phyloP scores from a whole-genome alignment of 2,329 filamentous ascomycete species.

The Dactylellina sp. region DNA sequence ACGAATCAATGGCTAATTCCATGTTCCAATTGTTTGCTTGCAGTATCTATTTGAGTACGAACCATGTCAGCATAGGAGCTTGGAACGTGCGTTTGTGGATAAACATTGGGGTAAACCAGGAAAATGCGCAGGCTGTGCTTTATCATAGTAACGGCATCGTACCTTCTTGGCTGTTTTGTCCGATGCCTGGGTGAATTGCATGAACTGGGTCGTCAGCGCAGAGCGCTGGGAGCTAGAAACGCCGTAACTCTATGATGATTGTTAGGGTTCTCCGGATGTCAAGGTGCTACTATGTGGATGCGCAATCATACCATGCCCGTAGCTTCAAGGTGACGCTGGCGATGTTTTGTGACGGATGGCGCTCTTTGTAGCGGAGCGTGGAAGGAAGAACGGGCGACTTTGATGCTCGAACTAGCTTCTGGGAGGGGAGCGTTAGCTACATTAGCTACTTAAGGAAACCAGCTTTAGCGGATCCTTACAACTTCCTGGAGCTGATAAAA shows the following conservation, averaged over 20 bases:
- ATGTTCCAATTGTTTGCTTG: constrained; percentile 63
- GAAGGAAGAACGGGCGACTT: neutral
- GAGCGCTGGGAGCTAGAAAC: constrained; percentile 57
- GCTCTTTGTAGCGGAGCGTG: neutral
- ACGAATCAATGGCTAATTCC: constrained; percentile 64
- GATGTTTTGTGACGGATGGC: neutral
- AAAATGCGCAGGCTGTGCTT: too few relatives aligned
- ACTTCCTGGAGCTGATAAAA: too few relatives aligned
- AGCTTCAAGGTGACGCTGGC: neutral
- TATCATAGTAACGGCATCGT: neutral
- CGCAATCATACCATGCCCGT: constrained; percentile 33
- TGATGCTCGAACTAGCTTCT: constrained; percentile 2
- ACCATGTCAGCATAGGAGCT: neutral
- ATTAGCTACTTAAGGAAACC: neutral
- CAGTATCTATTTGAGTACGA: constrained; percentile 61
- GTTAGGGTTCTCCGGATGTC: too few relatives aligned
- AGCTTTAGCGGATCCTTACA: neutral
- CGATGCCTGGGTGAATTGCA: constrained; percentile 59
- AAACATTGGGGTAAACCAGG: neutral
- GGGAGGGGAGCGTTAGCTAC: constrained; percentile 6
- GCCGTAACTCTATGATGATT: constrained; percentile 42
- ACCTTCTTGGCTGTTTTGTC: constrained; percentile 60
- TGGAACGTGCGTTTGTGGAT: neutral
- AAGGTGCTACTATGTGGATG: constrained; percentile 48
- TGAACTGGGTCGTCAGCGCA: constrained; percentile 60